These are phyloP conservation scores for Aspergillus ochraceoroseus DNA, from an alignment of 2,329 filamentous ascomycete genomes.

Conservation along the genomic window DNA sequence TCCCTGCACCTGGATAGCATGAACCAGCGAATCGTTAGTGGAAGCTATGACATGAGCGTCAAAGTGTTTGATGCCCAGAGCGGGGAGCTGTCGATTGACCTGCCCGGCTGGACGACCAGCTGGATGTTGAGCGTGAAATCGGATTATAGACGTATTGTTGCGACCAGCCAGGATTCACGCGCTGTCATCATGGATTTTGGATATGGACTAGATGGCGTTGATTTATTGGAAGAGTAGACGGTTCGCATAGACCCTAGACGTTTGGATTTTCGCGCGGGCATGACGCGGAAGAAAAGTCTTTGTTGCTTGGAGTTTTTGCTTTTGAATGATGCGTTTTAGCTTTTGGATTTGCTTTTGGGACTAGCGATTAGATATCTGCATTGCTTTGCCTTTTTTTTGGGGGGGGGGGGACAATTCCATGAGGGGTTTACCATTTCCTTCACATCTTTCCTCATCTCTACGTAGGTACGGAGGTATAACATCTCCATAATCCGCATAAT, in stretches of 20 bases:
- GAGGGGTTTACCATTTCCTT: not conserved
- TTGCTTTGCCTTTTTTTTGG: constrained; percentile 1
- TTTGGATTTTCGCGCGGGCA: constrained; percentile 6
- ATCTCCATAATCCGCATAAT: no score
- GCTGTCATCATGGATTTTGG: constrained; percentile 94
- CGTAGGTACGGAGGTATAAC: no score
- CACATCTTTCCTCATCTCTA: not conserved
- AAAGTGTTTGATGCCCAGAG: constrained; percentile 87
- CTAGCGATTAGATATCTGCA: constrained; percentile 20
- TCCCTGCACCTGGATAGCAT: constrained; percentile 85
- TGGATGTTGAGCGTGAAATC: constrained; percentile 97
- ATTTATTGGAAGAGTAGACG: constrained; percentile 45
- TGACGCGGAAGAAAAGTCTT: constrained; percentile 9
- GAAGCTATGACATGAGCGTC: constrained; percentile 91
- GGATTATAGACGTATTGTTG: constrained; percentile 90
- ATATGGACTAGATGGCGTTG: constrained; percentile 51
- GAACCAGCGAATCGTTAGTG: constrained; percentile 80
- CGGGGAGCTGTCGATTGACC: constrained; percentile 71
- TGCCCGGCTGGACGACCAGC: constrained; percentile 91
- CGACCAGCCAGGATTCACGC: constrained; percentile 88
- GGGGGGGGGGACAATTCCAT: no score
- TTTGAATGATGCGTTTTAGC: not conserved
- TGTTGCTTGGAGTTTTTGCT: constrained; percentile 1
- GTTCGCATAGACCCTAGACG: constrained; percentile 6
- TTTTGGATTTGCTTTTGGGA: no score